These are phyloP conservation scores for Vitis rupestris DNA, from an alignment of 164 flowering plant genomes.

Conservation along the genomic window DNA sequence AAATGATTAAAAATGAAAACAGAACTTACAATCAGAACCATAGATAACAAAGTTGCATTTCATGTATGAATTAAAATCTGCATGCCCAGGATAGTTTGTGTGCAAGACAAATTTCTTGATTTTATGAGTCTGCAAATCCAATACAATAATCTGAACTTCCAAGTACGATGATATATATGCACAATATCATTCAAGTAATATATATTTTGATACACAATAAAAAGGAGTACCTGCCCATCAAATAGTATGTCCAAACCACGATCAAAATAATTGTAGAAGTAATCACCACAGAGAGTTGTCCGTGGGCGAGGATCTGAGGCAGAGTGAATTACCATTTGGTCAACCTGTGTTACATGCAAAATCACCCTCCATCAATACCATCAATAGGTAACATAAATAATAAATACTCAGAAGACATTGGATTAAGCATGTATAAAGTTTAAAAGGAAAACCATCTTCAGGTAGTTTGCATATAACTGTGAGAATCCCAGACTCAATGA, in stretches of 20 bases:
- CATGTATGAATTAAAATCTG: slow-evolving; percentile 92
- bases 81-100: slow-evolving; percentile 96
- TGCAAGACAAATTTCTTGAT: slow-evolving; percentile 95
- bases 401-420: too few species aligned
- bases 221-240: slow-evolving; percentile 81
- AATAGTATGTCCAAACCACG: slow-evolving; percentile 96
- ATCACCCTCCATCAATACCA: slow-evolving; percentile 3
- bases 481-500: neutral
- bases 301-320: slow-evolving; percentile 91
- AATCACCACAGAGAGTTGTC: slow-evolving; percentile 90
- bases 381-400: too few species aligned
- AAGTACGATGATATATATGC: neutral
- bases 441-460: neutral
- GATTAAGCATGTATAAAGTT: too few species aligned
- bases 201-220: neutral
- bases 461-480: neutral
- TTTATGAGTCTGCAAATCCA: slow-evolving; percentile 77
- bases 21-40: slow-evolving; percentile 48
- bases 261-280: slow-evolving; percentile 88
- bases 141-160: slow-evolving; percentile 11
- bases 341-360: slow-evolving; percentile 56
- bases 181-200: neutral
- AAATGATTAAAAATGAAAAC: slow-evolving; percentile 5
- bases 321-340: slow-evolving; percentile 98
- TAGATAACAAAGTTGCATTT: slow-evolving; percentile 87